phyloP scores from a whole-genome alignment of 1,284 basidiomycete species.

The Ceratobasidium sp. region DNA sequence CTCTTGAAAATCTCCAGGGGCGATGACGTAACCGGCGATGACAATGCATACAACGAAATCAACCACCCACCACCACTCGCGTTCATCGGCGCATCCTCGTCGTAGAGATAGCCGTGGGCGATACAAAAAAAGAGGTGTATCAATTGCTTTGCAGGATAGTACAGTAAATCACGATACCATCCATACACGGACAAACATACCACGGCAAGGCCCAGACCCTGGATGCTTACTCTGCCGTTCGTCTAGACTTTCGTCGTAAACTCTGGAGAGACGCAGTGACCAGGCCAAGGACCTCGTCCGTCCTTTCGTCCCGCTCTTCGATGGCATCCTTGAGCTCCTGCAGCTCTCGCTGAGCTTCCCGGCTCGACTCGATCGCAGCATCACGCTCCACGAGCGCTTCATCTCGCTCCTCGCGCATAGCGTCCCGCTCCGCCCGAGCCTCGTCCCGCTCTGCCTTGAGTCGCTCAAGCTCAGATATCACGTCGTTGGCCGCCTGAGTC shows the following conservation, averaged over 20 bases:
- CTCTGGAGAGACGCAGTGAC: constrained; percentile 24
- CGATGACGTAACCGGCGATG: not conserved
- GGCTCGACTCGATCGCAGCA: not conserved
- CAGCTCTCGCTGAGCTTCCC: not conserved
- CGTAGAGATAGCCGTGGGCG: too few relatives aligned
- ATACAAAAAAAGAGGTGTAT: too few relatives aligned
- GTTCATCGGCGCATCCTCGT: too few relatives aligned
- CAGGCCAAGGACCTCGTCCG: not conserved
- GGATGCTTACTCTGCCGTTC: not conserved
- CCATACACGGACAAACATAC: not conserved
- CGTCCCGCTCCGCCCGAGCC: constrained; percentile 12
- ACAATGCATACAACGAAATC: not conserved
- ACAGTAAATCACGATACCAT: not conserved
- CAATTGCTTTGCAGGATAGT: not conserved
- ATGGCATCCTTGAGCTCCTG: constrained; percentile 1
- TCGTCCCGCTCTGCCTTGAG: constrained; percentile 13
- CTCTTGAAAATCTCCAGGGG: not conserved
- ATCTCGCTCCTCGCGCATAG: not conserved
- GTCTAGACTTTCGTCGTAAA: constrained; percentile 8
- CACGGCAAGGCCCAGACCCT: not conserved
- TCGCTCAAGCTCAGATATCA: constrained; percentile 13
- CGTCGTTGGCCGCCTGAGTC: constrained; percentile 4
- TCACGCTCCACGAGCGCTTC: not conserved
- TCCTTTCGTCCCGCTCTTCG: constrained; percentile 2
- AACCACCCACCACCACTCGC: too few relatives aligned